A percentile compares a stretch with the other conserved stretches of the same genome.
These are phyloP conservation scores for Phialocephala subalpina DNA, from an alignment of 2,329 filamentous ascomycete genomes.

Conservation along the genomic window DNA sequence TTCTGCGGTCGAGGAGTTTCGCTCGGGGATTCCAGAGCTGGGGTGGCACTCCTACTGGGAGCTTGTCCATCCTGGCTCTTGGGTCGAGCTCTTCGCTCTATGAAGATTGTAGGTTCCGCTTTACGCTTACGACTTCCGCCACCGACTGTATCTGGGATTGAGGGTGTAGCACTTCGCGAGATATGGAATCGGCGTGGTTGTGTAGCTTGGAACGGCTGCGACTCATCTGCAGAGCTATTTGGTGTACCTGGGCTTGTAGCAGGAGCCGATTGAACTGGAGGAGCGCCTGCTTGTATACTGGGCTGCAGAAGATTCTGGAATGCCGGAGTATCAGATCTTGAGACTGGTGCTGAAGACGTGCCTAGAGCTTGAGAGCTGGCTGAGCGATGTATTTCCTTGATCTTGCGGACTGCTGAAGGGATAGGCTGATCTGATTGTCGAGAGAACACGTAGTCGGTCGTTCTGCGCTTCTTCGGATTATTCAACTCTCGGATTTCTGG, in stretches of 20 bases:
- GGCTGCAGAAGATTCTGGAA: not conserved
- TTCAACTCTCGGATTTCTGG: constrained; percentile 41
- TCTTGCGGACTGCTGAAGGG: constrained; percentile 27
- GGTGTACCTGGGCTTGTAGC: not conserved
- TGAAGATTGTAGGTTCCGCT: constrained; percentile 55
- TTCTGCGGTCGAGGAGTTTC: constrained; percentile 30
- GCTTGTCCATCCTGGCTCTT: constrained; percentile 19
- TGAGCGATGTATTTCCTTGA: constrained; percentile 34
- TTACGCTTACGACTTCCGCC: constrained; percentile 32
- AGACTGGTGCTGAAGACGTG: constrained; percentile 5
- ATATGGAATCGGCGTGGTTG: constrained; percentile 63
- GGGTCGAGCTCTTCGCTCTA: constrained; percentile 57
- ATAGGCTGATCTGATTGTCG: constrained; percentile 32
- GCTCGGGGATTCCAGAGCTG: not conserved
- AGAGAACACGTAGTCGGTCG: constrained; percentile 40
- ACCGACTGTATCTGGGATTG: not conserved
- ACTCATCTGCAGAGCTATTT: not conserved
- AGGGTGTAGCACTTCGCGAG: constrained; percentile 52
- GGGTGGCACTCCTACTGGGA: not conserved
- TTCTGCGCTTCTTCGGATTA: constrained; percentile 36
- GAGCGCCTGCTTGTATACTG: not conserved
- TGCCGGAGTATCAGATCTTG: not conserved
- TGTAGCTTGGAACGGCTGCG: constrained; percentile 9
- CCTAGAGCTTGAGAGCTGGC: constrained; percentile 21
- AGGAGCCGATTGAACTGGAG: not conserved